Evolutionary conservation across 371 early-diverging fungal species (phyloP).

Genomic region (Zychaea mexicana): DNA sequence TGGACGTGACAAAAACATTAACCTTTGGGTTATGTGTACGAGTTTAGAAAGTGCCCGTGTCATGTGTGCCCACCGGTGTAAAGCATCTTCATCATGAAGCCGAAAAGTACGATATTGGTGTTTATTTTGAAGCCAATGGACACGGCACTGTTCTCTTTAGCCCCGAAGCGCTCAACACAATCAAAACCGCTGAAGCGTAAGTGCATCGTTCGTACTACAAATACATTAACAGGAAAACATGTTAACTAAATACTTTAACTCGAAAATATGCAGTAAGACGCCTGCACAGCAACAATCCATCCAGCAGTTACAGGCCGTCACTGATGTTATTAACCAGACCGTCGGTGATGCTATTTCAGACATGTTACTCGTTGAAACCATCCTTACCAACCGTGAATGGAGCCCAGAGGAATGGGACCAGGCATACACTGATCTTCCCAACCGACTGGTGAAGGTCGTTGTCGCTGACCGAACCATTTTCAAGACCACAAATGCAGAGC

Average conservation of each 20-base stretch:
- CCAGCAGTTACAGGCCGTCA: constrained; percentile 76
- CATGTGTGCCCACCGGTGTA: constrained; percentile 97
- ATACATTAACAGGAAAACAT: neutral
- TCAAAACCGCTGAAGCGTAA: constrained; percentile 73
- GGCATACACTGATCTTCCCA: constrained; percentile 94
- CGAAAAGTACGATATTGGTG: constrained; percentile 96
- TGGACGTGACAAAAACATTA: neutral
- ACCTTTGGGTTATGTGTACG: neutral
- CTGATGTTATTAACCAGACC: constrained; percentile 95
- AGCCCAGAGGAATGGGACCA: constrained; percentile 87
- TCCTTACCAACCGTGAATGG: constrained; percentile 83
- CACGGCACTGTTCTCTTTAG: constrained; percentile 99
- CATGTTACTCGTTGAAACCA: constrained; percentile 94
- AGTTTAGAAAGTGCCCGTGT: constrained; percentile 92
- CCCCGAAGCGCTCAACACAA: constrained; percentile 73
- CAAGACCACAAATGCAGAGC: constrained; percentile 96
- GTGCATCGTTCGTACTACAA: constrained; percentile 1
- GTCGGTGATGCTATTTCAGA: constrained; percentile 99
- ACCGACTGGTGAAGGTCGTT: constrained; percentile 94
- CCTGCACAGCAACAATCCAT: constrained; percentile 83
- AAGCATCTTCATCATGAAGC: constrained; percentile 99
- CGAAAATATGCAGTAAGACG: constrained; percentile 46
- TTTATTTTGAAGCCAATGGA: constrained; percentile 99
- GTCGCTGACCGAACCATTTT: constrained; percentile 88
- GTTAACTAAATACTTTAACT: neutral